A percentile compares a stretch with the other conserved stretches of the same genome.
Evolutionary conservation across 2,329 filamentous ascomycete genomes (phyloP).

Genomic region (Cladophialophora chaetospira): DNA sequence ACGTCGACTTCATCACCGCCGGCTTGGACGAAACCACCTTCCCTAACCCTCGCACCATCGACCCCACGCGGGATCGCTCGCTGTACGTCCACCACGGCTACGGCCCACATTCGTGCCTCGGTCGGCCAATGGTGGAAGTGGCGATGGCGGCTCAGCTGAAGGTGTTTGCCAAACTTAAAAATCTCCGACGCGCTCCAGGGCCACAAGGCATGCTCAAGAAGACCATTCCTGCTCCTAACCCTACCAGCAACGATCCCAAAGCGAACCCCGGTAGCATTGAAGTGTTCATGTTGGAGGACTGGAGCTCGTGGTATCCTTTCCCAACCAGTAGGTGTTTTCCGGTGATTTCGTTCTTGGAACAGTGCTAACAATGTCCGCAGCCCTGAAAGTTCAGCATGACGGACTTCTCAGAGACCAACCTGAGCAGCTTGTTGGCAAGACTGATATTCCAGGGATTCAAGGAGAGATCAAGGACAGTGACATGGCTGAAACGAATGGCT

Average conservation of each 20-base stretch:
- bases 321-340: slow-evolving; percentile 36
- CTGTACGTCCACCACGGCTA: slow-evolving; percentile 50
- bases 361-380: slow-evolving; percentile 20
- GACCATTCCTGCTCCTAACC: slow-evolving; percentile 36
- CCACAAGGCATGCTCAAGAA: slow-evolving; percentile 46
- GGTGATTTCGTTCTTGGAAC: neutral
- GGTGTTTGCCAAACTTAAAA: slow-evolving; percentile 44
- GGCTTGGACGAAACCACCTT: slow-evolving; percentile 42
- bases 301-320: slow-evolving; percentile 46
- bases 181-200: slow-evolving; percentile 45
- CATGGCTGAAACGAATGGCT: slow-evolving; percentile 25
- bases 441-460: slow-evolving; percentile 30
- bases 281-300: slow-evolving; percentile 48
- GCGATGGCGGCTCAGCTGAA: slow-evolving; percentile 48
- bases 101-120: slow-evolving; percentile 52
- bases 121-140: slow-evolving; percentile 44
- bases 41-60: slow-evolving; percentile 46
- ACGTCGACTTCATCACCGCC: slow-evolving; percentile 36
- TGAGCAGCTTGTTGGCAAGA: slow-evolving; percentile 26
- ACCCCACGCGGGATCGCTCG: slow-evolving; percentile 45
- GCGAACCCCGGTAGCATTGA: slow-evolving; percentile 43
- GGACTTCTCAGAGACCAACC: slow-evolving; percentile 28
- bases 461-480: slow-evolving; percentile 29
- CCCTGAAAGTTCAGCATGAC: slow-evolving; percentile 34
- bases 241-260: slow-evolving; percentile 32